phyloP scores from a whole-genome alignment of 352 stramenopile genomes.

The Pythium aphanidermatum region DNA sequence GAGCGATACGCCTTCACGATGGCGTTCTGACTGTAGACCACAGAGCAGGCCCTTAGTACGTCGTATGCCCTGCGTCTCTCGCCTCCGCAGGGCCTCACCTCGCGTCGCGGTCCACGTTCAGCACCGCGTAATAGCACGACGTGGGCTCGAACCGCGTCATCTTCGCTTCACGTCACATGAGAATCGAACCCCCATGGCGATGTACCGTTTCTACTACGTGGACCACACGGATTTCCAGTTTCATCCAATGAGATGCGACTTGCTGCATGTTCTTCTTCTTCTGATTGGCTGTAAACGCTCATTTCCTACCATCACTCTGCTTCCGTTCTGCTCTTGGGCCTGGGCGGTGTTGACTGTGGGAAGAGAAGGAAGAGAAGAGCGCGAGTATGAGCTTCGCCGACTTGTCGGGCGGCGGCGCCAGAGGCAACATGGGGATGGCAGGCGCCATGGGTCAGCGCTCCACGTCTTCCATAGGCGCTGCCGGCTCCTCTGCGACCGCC shows the following conservation, averaged over 20 bases:
- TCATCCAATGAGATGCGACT: conserved; percentile 3
- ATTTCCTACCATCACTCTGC: conserved; percentile 15
- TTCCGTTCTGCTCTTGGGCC: neutral
- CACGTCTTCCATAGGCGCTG: conserved; percentile 5
- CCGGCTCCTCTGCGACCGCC: conserved; percentile 7
- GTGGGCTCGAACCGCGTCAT: conserved; percentile 13
- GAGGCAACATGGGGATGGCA: conserved; percentile 12
- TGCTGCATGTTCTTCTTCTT: neutral
- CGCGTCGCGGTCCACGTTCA: conserved; percentile 51
- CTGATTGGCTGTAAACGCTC: conserved; percentile 9
- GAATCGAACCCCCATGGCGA: too few species aligned
- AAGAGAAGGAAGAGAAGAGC: neutral
- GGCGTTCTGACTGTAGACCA: conserved; percentile 64
- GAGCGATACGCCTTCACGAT: conserved; percentile 95
- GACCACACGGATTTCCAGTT: conserved; percentile 2
- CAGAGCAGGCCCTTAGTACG: neutral
- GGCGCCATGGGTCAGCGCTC: conserved; percentile 6
- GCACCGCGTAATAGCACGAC: conserved; percentile 62
- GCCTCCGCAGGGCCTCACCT: conserved; percentile 32
- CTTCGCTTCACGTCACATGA: conserved; percentile 18
- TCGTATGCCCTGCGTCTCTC: too few species aligned
- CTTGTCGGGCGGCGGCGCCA: conserved; percentile 29
- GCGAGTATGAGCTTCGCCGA: conserved; percentile 67
- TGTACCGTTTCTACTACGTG: conserved; percentile 1
- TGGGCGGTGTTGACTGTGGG: neutral